A percentile compares a stretch with the other conserved stretches of the same genome.
Conservation (phyloP, 108 stramenopile species). For the Pseudonitzschia multistriata region DNA sequence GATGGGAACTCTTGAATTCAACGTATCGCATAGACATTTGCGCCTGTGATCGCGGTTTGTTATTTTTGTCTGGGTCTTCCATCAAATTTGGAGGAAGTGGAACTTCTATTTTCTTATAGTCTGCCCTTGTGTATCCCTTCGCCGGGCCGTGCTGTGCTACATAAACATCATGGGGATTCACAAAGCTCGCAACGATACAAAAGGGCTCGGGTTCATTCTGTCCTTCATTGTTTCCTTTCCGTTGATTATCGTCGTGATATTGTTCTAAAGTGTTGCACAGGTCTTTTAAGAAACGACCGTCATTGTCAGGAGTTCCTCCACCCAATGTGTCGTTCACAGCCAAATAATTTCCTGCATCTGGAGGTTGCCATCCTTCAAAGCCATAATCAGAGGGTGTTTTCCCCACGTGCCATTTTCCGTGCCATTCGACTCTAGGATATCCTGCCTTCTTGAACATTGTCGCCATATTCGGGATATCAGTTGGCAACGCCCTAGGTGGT, state of each 20-base stretch:
- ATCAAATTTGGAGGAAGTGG: slow-evolving; percentile 31
- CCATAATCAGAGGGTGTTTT: slow-evolving; percentile 30
- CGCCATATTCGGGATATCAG: slow-evolving; percentile 20
- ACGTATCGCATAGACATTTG: slow-evolving; percentile 21
- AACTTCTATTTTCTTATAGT: slow-evolving; percentile 37
- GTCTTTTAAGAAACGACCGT: slow-evolving; percentile 49
- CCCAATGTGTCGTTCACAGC: slow-evolving; percentile 42
- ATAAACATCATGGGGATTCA: slow-evolving; percentile 70
- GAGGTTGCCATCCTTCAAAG: slow-evolving; percentile 52
- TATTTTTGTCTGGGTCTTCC: slow-evolving; percentile 27
- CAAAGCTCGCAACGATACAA: slow-evolving; percentile 53
- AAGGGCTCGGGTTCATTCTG: slow-evolving; percentile 33
- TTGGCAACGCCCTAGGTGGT: slow-evolving; percentile 17
- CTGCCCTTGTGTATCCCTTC: slow-evolving; percentile 39
- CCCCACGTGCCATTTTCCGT: slow-evolving; percentile 64
- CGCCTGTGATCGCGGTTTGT: slow-evolving; percentile 29
- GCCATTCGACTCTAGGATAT: slow-evolving; percentile 48
- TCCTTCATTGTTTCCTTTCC: not conserved
- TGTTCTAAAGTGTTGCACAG: slow-evolving; percentile 24
- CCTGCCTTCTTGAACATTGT: slow-evolving; percentile 26
- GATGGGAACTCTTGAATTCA: slow-evolving; percentile 26
- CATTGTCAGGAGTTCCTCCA: slow-evolving; percentile 54
- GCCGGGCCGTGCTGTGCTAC: slow-evolving; percentile 44
- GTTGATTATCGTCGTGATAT: not conserved
- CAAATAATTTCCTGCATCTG: slow-evolving; percentile 65